phyloP scores from a whole-genome alignment of 2,329 filamentous ascomycete species.

The Calonectria crousiana region DNA sequence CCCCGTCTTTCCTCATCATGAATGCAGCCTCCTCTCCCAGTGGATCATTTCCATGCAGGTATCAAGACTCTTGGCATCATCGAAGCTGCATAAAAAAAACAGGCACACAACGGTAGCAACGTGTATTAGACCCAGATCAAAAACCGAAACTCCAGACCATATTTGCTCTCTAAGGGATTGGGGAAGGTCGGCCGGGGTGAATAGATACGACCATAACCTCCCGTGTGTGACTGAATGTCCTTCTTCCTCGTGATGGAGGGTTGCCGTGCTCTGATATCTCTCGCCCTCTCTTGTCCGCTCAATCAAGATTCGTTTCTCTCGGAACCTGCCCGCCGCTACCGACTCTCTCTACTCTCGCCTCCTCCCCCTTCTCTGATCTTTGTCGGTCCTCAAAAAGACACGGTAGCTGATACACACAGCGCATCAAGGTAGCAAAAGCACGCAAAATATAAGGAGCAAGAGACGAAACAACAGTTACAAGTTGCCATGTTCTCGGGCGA shows the following conservation, averaged over 20 bases:
- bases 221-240: slow-evolving; percentile 37
- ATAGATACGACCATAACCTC: slow-evolving; percentile 43
- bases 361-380: slow-evolving; percentile 25
- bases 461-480: slow-evolving; percentile 37
- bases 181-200: slow-evolving; percentile 42
- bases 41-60: slow-evolving; percentile 16
- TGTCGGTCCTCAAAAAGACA: slow-evolving; percentile 30
- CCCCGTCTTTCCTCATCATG: background rate
- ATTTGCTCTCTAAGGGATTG: slow-evolving; percentile 55
- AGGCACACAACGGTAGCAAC: slow-evolving; percentile 45
- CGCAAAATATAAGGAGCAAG: slow-evolving; percentile 38
- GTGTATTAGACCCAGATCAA: slow-evolving; percentile 59
- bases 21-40: background rate
- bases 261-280: slow-evolving; percentile 34
- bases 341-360: background rate
- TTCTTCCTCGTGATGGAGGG: slow-evolving; percentile 35
- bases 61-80: slow-evolving; percentile 21
- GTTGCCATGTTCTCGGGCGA: slow-evolving; percentile 26
- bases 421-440: slow-evolving; percentile 40
- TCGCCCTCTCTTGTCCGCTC: slow-evolving; percentile 22
- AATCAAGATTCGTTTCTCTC: slow-evolving; percentile 22
- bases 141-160: slow-evolving; percentile 62
- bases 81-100: slow-evolving; percentile 28
- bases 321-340: background rate
- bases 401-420: slow-evolving; percentile 29